Base-by-base conservation (phyloP, 2,329 filamentous ascomycete species). In the Calonectria honghensis region DNA sequence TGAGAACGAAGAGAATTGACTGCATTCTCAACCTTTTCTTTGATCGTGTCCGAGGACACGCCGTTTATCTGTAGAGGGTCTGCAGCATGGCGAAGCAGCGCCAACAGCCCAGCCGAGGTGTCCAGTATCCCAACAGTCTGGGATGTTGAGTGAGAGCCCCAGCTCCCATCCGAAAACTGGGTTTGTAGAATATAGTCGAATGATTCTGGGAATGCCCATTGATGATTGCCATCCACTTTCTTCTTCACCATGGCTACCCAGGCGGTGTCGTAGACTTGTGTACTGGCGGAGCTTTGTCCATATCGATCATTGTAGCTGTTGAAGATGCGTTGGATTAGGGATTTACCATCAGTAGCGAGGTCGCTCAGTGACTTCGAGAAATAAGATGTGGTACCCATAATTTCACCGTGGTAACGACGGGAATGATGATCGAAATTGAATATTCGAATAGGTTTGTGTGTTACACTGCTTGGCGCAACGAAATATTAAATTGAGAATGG, bases 81-180 rank as follows among this genome's bases (percentile, higher is more conserved):
- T 51, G 48, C 20, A 27, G n/a, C 20, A 13, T 51, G 48, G 5
- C 48, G 48, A 27, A 51, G 48, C 6, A 51, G n/a, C 5, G 48
- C 48, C 48, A 51, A 29, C 24, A 51, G n/a, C n/a, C 48, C 48
- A 51, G 48, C 48, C n/a, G 48, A 51, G 2, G 48, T 51, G n/a
- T 51, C 48, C n/a, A 51, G n/a, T 20, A 51, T 51, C n/a, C 48
- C 48, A 27, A 51, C 48, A 6, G 48, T 51, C 48, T 51, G 48
- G n/a, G 48, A 51, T 24, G n/a, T 51, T 51, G 6, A 6, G n/a
- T 51, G 48, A 51, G 48, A 51, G n/a, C n/a, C n/a, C 48, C 48
- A 51, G n/a, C 48, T 51, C 48, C 48, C 48, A 51, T 51, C 48
- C n/a, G 48, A 27, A 9, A 9, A 51, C 27, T 51, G 48, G n/a